Evolutionary conservation across 2,329 filamentous ascomycete genomes (phyloP).

Genomic region (Phialophora tarda): DNA sequence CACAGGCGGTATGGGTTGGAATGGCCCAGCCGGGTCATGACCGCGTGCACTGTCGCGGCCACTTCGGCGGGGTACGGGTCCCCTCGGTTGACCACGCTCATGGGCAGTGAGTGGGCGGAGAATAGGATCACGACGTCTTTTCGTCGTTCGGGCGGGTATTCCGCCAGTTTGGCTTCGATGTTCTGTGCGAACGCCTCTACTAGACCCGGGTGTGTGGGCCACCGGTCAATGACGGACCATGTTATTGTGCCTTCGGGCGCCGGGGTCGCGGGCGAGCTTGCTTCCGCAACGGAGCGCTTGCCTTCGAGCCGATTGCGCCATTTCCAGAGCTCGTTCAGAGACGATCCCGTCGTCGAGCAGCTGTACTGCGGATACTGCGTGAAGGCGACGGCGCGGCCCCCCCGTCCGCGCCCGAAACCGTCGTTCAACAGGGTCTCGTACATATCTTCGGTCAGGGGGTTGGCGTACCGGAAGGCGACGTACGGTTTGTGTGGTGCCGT

Average conservation of each 20-base stretch:
- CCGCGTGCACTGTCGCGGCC: conserved; percentile 90
- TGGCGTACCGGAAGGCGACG: conserved; percentile 93
- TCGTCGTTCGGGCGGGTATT: conserved; percentile 81
- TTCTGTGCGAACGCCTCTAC: conserved; percentile 92
- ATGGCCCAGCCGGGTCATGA: conserved; percentile 90
- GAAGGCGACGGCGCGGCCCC: conserved; percentile 94
- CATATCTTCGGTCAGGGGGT: conserved; percentile 92
- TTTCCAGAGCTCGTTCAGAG: conserved; percentile 96
- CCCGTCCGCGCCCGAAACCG: conserved; percentile 85
- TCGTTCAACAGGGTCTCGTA: conserved; percentile 82
- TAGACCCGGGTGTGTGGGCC: conserved; percentile 89
- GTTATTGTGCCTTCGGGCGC: conserved; percentile 73
- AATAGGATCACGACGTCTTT: conserved; percentile 86
- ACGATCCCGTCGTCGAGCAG: conserved; percentile 95
- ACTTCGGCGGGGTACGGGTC: conserved; percentile 97
- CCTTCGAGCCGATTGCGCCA: conserved; percentile 87
- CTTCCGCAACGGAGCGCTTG: conserved; percentile 63
- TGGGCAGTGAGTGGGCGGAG: conserved; percentile 93
- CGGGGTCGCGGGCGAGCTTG: conserved; percentile 10
- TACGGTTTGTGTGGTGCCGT: conserved; percentile 97
- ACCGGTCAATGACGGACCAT: conserved; percentile 98
- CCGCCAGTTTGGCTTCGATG: conserved; percentile 81
- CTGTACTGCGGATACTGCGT: conserved; percentile 99
- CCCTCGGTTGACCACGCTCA: conserved; percentile 95
- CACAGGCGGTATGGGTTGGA: conserved; percentile 90